A percentile compares a stretch with the other conserved stretches of the same genome.
phyloP scores from a whole-genome alignment of 805 yeast species.

The Tetrapisispora pingtungensis region DNA sequence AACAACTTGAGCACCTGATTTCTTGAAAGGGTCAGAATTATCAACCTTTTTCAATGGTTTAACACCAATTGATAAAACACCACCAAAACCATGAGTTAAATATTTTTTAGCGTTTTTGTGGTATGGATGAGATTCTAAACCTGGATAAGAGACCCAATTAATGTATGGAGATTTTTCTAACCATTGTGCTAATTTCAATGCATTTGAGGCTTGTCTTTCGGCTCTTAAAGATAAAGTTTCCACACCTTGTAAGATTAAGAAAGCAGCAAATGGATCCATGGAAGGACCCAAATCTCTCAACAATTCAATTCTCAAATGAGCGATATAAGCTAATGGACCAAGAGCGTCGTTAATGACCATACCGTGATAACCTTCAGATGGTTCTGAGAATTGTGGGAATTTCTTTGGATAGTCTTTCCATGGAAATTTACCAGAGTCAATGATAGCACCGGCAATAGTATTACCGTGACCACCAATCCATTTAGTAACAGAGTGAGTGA shows the following conservation, averaged over 20 bases:
- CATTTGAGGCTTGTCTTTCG: slow-evolving; percentile 82
- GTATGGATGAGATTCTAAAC: slow-evolving; percentile 65
- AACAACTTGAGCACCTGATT: slow-evolving; percentile 75
- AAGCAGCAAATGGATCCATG: slow-evolving; percentile 79
- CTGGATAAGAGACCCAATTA: slow-evolving; percentile 87
- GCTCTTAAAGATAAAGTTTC: slow-evolving; percentile 91
- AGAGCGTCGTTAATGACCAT: slow-evolving; percentile 70
- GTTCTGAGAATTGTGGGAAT: slow-evolving; percentile 85
- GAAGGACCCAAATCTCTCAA: slow-evolving; percentile 89
- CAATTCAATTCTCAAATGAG: slow-evolving; percentile 71
- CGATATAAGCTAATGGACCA: slow-evolving; percentile 70
- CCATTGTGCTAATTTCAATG: slow-evolving; percentile 68
- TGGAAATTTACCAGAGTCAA: slow-evolving; percentile 89
- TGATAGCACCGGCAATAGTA: slow-evolving; percentile 82
- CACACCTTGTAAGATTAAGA: slow-evolving; percentile 80
- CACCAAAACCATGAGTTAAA: slow-evolving; percentile 72
- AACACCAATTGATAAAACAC: slow-evolving; percentile 83
- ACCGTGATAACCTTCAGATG: slow-evolving; percentile 92
- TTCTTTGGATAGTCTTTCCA: slow-evolving; percentile 78
- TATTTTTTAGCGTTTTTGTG: slow-evolving; percentile 81
- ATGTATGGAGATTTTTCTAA: slow-evolving; percentile 68
- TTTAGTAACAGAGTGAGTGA: slow-evolving; percentile 90
- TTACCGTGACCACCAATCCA: slow-evolving; percentile 98
- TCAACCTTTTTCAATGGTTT: slow-evolving; percentile 43
- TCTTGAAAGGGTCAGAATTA: slow-evolving; percentile 52